A percentile compares a stretch with the other conserved stretches of the same genome.
Evolutionary conservation across 345 rosid species (phyloP).

Genomic region (Citrus glauca): DNA sequence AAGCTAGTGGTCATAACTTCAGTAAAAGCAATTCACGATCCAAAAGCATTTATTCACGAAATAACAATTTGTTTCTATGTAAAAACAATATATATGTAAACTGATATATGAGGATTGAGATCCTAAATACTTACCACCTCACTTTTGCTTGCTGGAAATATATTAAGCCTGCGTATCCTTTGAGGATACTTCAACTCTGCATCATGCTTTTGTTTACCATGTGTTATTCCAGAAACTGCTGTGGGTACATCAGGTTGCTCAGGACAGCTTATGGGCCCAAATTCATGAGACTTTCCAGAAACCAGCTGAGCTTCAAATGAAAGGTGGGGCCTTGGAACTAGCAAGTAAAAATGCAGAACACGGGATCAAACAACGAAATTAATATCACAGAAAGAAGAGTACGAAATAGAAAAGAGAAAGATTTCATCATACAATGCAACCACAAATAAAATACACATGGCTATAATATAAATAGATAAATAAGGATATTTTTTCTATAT

Average conservation of each 20-base stretch:
- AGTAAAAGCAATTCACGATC: background rate
- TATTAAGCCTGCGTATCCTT: constrained; percentile 84
- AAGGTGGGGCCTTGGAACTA: constrained; percentile 97
- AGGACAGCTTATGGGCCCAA: constrained; percentile 65
- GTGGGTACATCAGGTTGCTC: constrained; percentile 68
- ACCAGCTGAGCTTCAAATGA: constrained; percentile 98
- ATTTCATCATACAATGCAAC: background rate
- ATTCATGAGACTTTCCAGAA: constrained; percentile 86
- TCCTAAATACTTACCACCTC: constrained; percentile 46
- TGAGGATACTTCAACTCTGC: constrained; percentile 86
- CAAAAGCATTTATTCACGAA: background rate
- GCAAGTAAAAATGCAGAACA: constrained; percentile 18
- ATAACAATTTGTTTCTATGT: background rate
- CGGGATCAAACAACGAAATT: background rate
- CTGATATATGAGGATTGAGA: background rate
- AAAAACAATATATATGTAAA: background rate
- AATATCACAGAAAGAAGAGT: background rate
- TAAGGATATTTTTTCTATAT: background rate
- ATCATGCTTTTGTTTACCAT: constrained; percentile 77
- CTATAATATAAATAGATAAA: background rate
- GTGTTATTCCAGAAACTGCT: constrained; percentile 39
- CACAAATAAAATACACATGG: background rate
- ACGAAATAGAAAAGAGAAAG: background rate
- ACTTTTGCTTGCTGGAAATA: constrained; percentile 73
- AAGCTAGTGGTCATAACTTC: background rate